Base-by-base conservation (phyloP, 2,329 filamentous ascomycete genomes). In the Calycina marina region DNA sequence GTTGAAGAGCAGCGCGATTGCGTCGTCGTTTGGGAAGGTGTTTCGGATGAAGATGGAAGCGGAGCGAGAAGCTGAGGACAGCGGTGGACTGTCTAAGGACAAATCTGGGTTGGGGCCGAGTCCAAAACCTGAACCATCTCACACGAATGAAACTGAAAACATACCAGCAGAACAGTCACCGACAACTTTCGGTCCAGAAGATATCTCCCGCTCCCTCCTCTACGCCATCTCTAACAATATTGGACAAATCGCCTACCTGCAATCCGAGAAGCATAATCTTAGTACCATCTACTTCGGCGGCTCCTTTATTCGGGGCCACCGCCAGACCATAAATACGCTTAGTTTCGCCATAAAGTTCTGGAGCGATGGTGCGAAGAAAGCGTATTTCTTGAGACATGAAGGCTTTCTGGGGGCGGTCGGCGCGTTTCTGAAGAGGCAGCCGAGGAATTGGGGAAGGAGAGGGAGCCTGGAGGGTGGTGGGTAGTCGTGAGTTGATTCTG, bases 141-240 rank as follows among this genome's bases (percentile, higher is more conserved):
- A 13, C 12, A 29, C 27, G 8, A 9, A 16, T 17, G 6, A 12
- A 10, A 25, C 28, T 4, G 8, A 38, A 10, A 12, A 14, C 37
- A 31, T 22, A 31, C 35, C 30, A 37, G 28, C 36, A 35, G 13
- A 40, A 46, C 12, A 25, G n/a, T 16, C 36, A 2, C 27, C 31
- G 6, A 20, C 45, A 2, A 64, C 68, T 37, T 96, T 94, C 57
- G 73, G 71, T 12, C 67, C 73, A 20, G 75, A 85, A 51, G 90
- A 98, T 56, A 83, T 98, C 42, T 90, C 83, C 14, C 69, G 88
- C 18, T 93, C 84, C 28, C 66, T 98, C 12, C 70, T 98, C 0
- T 98, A 93, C 57, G 90, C 90, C 14, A 84, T 96, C 45, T 88
- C 80, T 54, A 96, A 96, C 62, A 96, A 96, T 58, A 94, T 96